Evolutionary conservation across 106 monocot species (phyloP).

Genomic region (Xerophyta viscosa): DNA sequence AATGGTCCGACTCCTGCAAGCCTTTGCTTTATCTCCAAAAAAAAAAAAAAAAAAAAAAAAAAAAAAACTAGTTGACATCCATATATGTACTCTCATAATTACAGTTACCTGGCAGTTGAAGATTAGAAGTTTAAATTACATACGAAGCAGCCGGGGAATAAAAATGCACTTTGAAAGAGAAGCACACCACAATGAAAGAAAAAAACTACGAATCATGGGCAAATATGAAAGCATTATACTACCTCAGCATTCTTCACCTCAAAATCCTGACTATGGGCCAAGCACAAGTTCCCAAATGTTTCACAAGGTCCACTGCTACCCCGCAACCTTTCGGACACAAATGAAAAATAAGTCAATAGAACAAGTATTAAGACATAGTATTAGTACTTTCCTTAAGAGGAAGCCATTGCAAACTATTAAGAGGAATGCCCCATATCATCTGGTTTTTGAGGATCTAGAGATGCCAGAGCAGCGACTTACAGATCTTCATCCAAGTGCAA

Average conservation of each 20-base stretch:
- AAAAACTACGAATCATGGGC: not conserved
- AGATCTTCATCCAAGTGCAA: conserved; percentile 82
- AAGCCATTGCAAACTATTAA: not conserved
- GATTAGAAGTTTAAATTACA: no score
- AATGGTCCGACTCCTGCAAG: no score
- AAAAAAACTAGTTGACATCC: no score
- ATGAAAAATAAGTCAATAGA: conserved; percentile 1
- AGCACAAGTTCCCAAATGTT: conserved; percentile 87
- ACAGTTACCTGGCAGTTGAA: no score
- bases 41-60: no score
- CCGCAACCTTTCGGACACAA: conserved; percentile 46
- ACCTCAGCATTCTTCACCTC: conserved; percentile 97
- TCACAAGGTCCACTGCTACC: conserved; percentile 81
- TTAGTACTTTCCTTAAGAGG: not conserved
- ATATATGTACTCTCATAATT: no score
- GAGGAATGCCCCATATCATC: not conserved
- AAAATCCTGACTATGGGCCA: conserved; percentile 81
- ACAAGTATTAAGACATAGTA: not conserved
- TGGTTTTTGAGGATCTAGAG: not conserved
- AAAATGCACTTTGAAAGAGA: not conserved
- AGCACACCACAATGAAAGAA: not conserved
- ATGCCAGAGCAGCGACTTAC: conserved; percentile 38
- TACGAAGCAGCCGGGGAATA: not conserved
- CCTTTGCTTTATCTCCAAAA: no score
- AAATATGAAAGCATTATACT: conserved; percentile 5